Base-by-base conservation (phyloP, 2,329 filamentous ascomycete genomes). In the Paecilomyces variotii region DNA sequence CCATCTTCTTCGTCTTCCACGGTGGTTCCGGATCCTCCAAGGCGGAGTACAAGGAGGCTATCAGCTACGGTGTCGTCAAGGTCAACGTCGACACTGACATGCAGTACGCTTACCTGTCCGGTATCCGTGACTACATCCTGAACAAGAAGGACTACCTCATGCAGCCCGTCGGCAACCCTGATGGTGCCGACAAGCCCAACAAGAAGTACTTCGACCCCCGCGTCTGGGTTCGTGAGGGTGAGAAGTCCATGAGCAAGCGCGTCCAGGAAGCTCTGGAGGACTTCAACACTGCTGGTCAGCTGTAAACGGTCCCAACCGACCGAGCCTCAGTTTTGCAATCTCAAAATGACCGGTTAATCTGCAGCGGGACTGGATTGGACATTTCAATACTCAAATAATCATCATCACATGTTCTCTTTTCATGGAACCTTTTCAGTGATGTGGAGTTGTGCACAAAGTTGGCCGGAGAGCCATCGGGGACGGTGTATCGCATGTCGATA, bases 1-100 rank as follows among this genome's bases (percentile, higher is more conserved):
- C 94, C 67, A 90, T 97, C 74, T 97, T 92, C 87, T 91, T 99
- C 72, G 94, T 99, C 77, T 99, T 99, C 89, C 94, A 99, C 84
- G 94, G 94, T 72, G 94, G 94, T 70, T 96, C 90, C 64, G 94
- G 94, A 67, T 95, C 90, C 65, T 83, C 84, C 75, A 95, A 96
- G 83, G 79, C 90, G 68, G 94, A 99, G 81, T 99, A 89, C 84
- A 83, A 82, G 64, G 86, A 91, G 69, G 93, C 92, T 73, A 97
- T 97, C 78, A 80, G 81, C 74, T 89, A 93, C 78, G 94, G 94
- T 83, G 93, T 99, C 68, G 88, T 97, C 82, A 99, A 99, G 88
- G 94, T 99, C 80, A 99, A 99, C 83, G 83, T 99, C 70, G 94
- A 99, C 80, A 99, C 94, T 55, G 94, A 99, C 75, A 85, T 97